phyloP scores from a whole-genome alignment of 2,329 filamentous ascomycete genomes.

The Fragosphaeria purpurea region DNA sequence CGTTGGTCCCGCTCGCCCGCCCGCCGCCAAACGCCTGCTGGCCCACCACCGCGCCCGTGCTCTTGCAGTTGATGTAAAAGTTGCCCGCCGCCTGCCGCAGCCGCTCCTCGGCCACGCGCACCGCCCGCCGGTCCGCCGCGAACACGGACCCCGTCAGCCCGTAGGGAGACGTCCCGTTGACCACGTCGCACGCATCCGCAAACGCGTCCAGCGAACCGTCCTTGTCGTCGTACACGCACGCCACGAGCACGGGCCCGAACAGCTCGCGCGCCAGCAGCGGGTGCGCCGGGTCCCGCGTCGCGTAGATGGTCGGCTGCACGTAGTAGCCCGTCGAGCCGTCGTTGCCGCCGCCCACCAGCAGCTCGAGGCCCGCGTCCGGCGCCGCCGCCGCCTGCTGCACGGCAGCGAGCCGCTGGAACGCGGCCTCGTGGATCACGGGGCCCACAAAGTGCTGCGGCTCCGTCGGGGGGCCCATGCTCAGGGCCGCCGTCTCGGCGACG shows the following conservation, averaged over 20 bases:
- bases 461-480: constrained; percentile 21
- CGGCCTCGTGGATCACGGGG: constrained; percentile 37
- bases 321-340: constrained; percentile 33
- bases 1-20: constrained; percentile 43
- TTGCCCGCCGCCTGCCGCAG: constrained; percentile 46
- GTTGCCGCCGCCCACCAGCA: constrained; percentile 34
- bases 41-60: constrained; percentile 43
- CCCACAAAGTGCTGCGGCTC: constrained; percentile 31
- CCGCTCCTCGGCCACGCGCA: constrained; percentile 38
- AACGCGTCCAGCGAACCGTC: constrained; percentile 31
- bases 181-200: constrained; percentile 45
- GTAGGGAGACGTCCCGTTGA: constrained; percentile 67
- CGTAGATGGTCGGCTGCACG: constrained; percentile 37
- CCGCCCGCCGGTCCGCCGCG: constrained; percentile 35
- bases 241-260: constrained; percentile 36
- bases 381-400: constrained; percentile 35
- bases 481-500: constrained; percentile 25
- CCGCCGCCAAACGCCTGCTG: constrained; percentile 47
- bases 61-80: constrained; percentile 50
- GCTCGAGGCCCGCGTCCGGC: constrained; percentile 29
- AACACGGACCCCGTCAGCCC: constrained; percentile 40
- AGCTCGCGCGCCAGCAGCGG: constrained; percentile 35
- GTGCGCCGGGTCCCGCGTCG: constrained; percentile 30
- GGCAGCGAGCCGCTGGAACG: constrained; percentile 33
- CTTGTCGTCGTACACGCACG: constrained; percentile 38